Base-by-base conservation (phyloP, 176 grass and related monocot genomes). In the Triticum monococcum region DNA sequence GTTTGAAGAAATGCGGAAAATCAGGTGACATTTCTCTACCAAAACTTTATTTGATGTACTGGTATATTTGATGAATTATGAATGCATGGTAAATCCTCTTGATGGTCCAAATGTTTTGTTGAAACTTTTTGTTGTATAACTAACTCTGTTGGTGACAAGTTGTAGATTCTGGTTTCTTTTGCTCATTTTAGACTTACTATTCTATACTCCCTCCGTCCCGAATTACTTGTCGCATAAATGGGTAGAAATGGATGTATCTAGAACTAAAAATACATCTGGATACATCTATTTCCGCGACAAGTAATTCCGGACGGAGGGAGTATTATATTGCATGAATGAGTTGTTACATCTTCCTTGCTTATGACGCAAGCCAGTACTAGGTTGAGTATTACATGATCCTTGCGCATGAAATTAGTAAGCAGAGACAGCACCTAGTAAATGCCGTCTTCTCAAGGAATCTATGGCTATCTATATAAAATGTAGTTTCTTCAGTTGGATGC, bases 1-100 rank as follows among this genome's bases (percentile, higher is more conserved):
- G 59, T 98, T 98, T 89, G 93, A 96, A 89, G 91, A 96, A 90
- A 96, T 98, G 91, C 79, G 91, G 62, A 93, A 88, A 67, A 96
- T 96, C 88, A 98, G 90, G 96, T 95, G 65, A 94, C 24, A 35
- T 10, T 63, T 78, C 40, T 64, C 61, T 20, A 54, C 54, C 16
- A 2, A 67, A 16, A 40, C 18, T 57, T 84, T 4, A 33, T 85
- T 85, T 78, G 1, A 8, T 81, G n/a, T 63, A 25, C 11, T 84
- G 11, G 8, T 41, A 52, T 69, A 59, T 74, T 57, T 60, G 18
- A 20, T 70, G 3, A 46, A 45, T 63, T 17, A 68, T 70, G 68
- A 69, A 37, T 8, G 28, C 32, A 18, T 78, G 35, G 33, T 23
- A 46, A 16, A 40, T 71, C 14, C 0, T 76, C 60, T 72, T 32